A percentile compares a stretch with the other conserved stretches of the same genome.
Evolutionary conservation across 306 rosid genomes (phyloP).

Genomic region (Vigna mungo): DNA sequence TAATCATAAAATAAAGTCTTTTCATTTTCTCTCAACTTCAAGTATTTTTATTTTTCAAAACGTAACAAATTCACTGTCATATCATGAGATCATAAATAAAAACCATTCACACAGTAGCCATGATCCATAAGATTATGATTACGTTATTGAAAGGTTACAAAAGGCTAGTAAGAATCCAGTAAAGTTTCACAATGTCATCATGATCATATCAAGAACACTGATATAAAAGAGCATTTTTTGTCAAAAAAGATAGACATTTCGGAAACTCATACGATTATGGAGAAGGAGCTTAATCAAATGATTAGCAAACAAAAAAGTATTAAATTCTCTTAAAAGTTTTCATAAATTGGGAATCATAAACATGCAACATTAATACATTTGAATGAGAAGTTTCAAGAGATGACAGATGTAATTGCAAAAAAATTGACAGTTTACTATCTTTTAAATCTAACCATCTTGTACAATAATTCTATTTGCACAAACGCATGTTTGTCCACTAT

Average conservation of each 20-base stretch:
- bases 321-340: conserved; percentile 16
- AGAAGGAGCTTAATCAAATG: conserved; percentile 35
- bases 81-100: conserved; percentile 21
- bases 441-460: conserved; percentile 80
- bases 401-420: conserved; percentile 39
- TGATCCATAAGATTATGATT: conserved; percentile 8
- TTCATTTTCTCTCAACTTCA: too few species aligned
- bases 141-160: conserved; percentile 23
- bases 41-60: neutral
- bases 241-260: conserved; percentile 24
- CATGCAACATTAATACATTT: neutral
- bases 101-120: conserved; percentile 12
- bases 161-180: conserved; percentile 20
- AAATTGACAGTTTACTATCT: conserved; percentile 4
- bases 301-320: conserved; percentile 14
- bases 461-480: conserved; percentile 95
- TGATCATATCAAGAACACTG: conserved; percentile 10
- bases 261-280: neutral
- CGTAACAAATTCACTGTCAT: neutral
- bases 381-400: conserved; percentile 10
- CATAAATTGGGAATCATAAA: conserved; percentile 26
- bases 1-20: too few species aligned
- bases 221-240: conserved; percentile 11
- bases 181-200: conserved; percentile 9
- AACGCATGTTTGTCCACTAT: conserved; percentile 96